phyloP scores from a whole-genome alignment of 2,329 filamentous ascomycete genomes.

The Cylindrodendrum hubeiense region DNA sequence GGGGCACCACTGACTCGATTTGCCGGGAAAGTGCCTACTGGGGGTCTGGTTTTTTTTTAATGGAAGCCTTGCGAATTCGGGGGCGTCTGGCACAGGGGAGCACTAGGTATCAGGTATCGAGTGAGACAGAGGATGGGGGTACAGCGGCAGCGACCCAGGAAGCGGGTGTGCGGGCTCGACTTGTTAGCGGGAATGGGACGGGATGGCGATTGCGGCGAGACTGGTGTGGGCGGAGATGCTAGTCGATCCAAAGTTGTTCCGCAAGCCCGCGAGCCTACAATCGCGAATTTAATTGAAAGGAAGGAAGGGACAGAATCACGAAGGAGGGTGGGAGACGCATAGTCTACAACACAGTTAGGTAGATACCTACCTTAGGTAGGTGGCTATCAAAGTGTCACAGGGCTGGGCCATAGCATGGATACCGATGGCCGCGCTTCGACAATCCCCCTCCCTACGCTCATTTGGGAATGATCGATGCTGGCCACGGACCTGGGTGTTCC shows the following conservation, averaged over 20 bases:
- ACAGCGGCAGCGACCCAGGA: no score
- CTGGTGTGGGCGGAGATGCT: background rate
- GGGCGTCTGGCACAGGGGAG: background rate
- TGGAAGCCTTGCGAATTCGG: background rate
- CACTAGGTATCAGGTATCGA: background rate
- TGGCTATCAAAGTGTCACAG: background rate
- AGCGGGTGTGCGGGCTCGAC: background rate
- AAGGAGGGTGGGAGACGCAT: background rate
- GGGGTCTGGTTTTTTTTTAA: background rate
- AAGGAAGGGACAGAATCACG: background rate
- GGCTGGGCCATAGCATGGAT: background rate
- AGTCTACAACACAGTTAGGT: background rate
- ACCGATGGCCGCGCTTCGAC: background rate
- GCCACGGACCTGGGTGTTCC: background rate
- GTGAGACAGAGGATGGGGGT: background rate
- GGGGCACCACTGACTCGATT: background rate
- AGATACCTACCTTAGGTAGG: background rate
- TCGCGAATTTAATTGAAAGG: background rate
- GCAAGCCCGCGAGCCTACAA: background rate
- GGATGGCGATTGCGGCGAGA: background rate
- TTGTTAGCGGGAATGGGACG: background rate
- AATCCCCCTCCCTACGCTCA: background rate
- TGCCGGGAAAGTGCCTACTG: background rate
- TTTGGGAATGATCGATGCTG: background rate
- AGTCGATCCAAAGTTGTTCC: background rate